phyloP scores from a whole-genome alignment of 805 yeast genomes.

The Ogataea trehaloabstinens region DNA sequence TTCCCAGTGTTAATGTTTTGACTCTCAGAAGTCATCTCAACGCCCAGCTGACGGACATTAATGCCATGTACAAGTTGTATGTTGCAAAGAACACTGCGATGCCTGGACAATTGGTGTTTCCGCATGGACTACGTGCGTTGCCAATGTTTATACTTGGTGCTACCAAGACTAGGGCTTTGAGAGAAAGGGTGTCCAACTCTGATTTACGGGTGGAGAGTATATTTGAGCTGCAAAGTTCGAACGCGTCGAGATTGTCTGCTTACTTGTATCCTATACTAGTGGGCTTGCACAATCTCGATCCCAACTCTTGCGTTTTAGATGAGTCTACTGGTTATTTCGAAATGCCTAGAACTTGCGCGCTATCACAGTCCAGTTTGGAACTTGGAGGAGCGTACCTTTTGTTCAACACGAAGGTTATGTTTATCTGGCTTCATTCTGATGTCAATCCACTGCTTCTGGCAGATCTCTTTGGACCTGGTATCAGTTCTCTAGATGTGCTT shows the following conservation, averaged over 20 bases:
- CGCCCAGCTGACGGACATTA: slow-evolving; percentile 49
- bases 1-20: slow-evolving; percentile 37
- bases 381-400: slow-evolving; percentile 76
- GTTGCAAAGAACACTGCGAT: slow-evolving; percentile 43
- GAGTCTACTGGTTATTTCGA: slow-evolving; percentile 40
- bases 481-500: slow-evolving; percentile 44
- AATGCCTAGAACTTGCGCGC: slow-evolving; percentile 50
- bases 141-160: slow-evolving; percentile 67
- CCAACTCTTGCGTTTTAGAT: slow-evolving; percentile 53
- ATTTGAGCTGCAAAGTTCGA: slow-evolving; percentile 48
- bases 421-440: slow-evolving; percentile 66
- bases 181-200: slow-evolving; percentile 48
- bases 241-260: slow-evolving; percentile 55
- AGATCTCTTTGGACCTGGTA: slow-evolving; percentile 67
- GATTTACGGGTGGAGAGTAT: slow-evolving; percentile 64
- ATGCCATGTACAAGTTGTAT: slow-evolving; percentile 54
- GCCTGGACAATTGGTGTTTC: slow-evolving; percentile 71
- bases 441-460: slow-evolving; percentile 64
- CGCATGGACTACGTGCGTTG: slow-evolving; percentile 72
- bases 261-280: slow-evolving; percentile 79
- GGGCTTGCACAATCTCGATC: slow-evolving; percentile 64
- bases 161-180: slow-evolving; percentile 63
- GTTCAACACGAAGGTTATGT: slow-evolving; percentile 62
- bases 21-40: slow-evolving; percentile 31
- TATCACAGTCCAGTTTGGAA: slow-evolving; percentile 40